Evolutionary conservation across 371 early-diverging fungal species (phyloP), one percentile per base, ranked within the genome.

Genomic region (Syncephalastrum sp.): DNA sequence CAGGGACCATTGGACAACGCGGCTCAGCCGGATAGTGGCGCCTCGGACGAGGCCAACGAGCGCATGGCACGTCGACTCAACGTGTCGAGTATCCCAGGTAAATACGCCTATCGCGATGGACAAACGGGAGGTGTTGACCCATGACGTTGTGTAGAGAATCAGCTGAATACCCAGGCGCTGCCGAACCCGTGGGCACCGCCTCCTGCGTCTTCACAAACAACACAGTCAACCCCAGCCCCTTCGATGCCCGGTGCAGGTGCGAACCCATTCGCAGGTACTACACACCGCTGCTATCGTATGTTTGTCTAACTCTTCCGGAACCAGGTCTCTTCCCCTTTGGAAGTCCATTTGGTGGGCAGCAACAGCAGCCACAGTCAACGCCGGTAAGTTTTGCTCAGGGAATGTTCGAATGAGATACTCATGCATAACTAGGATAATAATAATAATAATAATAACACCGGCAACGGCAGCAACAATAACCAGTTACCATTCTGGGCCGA

Each of bases 151-250:
- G 38, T 63, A 67, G 83, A 82, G 50, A 82, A 84, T 56, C 69
- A 74, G 41, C 67, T 91, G 49, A 93, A 93, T 62, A 88, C 81
- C 38, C 77, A 84, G 50, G 87, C 93, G n/a, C 77, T 93, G 42
- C 92, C 93, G 4, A 93, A 93, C 63, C 93, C 93, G 2, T 93
- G 93, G 93, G 86, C 85, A 16, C 74, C 60, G 16, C 61, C 61
- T 52, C 53, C 48, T 42, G 49, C 47, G 12, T 50, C 42, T 14
- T 45, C 50, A 17, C 38, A 47, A 8, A 17, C 48, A 16, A 17
- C 43, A n/a, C 23, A 17, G 3, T 49, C 57, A 16, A n/a, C 53
- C 13, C 27, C 51, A 17, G n/a, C 50, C 12, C 38, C 38, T 33
- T 33, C 38, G 10, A 33, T 33, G 38, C 38, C 38, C 10, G 38